A percentile compares a stretch with the other conserved stretches of the same genome.
Conservation (phyloP, 306 rosid species). For the Cercis canadensis region DNA sequence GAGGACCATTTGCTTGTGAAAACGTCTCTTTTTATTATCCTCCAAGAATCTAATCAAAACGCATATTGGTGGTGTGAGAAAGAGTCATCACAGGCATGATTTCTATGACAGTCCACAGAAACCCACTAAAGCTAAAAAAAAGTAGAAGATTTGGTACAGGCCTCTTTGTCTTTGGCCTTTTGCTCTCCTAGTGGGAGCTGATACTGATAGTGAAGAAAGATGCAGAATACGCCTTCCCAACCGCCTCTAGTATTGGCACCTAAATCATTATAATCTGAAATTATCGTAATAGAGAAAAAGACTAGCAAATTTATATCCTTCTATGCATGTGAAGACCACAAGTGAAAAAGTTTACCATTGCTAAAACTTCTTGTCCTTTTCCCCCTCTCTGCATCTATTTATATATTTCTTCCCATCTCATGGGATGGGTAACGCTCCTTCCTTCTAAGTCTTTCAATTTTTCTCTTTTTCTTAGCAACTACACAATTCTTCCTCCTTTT, state of each 20-base stretch:
- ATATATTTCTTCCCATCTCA: conserved; percentile 6
- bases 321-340: too few relatives aligned
- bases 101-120: conserved; percentile 51
- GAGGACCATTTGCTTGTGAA: conserved; percentile 55
- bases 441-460: background rate
- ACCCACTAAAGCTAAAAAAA: conserved; percentile 48
- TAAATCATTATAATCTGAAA: conserved; percentile 48
- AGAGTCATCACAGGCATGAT: conserved; percentile 53
- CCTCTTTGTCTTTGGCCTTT: conserved; percentile 35
- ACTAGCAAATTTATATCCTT: conserved; percentile 38
- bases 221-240: conserved; percentile 26
- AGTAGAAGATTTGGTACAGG: conserved; percentile 39
- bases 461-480: too few relatives aligned
- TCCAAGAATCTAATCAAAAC: conserved; percentile 52
- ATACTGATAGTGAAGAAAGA: conserved; percentile 22
- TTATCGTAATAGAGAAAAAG: conserved; percentile 41
- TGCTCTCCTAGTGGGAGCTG: conserved; percentile 40
- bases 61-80: conserved; percentile 31
- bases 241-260: conserved; percentile 39
- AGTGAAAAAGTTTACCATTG: too few relatives aligned
- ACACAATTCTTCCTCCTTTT: background rate
- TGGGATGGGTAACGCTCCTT: background rate
- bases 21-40: conserved; percentile 56
- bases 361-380: conserved; percentile 15
- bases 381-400: background rate